phyloP scores from a whole-genome alignment of 805 yeast genomes.

The Teunomyces cretensis region DNA sequence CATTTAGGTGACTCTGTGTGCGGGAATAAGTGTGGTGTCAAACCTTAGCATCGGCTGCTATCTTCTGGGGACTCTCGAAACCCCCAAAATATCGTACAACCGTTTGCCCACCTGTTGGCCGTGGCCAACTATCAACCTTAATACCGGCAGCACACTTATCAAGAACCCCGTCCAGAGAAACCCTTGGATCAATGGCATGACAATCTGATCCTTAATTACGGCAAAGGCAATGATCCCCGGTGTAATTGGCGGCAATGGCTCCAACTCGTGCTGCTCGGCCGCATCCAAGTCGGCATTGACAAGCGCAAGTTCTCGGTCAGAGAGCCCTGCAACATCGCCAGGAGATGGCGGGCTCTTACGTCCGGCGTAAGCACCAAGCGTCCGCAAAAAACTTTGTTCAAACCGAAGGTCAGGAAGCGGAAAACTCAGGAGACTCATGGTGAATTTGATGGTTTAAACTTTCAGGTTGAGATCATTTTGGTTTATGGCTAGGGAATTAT shows the following conservation, averaged over 20 bases:
- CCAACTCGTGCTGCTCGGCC: constrained; percentile 8
- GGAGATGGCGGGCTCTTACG: constrained; percentile 7
- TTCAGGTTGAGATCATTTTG: no score
- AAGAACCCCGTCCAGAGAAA: constrained; percentile 44
- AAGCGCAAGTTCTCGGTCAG: constrained; percentile 10
- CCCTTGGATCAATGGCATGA: constrained; percentile 58
- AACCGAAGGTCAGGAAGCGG: constrained; percentile 63
- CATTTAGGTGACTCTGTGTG: no score
- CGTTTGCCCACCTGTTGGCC: constrained; percentile 31
- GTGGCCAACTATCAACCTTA: constrained; percentile 20
- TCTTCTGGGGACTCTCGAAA: not conserved
- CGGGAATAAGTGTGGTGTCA: no score
- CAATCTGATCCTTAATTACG: constrained; percentile 47
- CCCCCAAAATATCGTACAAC: constrained; percentile 20
- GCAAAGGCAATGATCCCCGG: constrained; percentile 48
- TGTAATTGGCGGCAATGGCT: constrained; percentile 40
- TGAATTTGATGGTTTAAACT: no score
- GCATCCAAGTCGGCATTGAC: constrained; percentile 10
- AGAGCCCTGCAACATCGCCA: constrained; percentile 3
- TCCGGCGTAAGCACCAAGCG: constrained; percentile 30
- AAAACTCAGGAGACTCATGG: constrained; percentile 4
- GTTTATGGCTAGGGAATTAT: no score
- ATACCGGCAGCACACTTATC: constrained; percentile 36
- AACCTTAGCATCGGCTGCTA: no score
- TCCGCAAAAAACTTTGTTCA: constrained; percentile 55